A percentile compares a stretch with the other conserved stretches of the same genome.
phyloP scores from a whole-genome alignment of 2,329 filamentous ascomycete species.

The Colletotrichum neosansevieriae region DNA sequence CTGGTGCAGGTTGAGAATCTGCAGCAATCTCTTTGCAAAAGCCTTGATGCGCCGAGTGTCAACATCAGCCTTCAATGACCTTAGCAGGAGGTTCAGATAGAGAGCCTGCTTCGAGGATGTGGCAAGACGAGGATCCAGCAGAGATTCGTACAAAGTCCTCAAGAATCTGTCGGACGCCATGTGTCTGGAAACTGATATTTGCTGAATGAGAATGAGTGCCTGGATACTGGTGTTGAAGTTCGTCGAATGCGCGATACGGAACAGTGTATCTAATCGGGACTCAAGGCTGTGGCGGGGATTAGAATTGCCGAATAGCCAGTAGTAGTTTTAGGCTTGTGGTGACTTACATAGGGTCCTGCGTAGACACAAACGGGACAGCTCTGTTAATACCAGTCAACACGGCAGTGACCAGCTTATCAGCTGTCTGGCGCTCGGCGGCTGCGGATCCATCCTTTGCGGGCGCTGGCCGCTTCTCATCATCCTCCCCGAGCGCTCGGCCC shows the following conservation, averaged over 20 bases:
- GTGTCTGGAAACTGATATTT: slow-evolving; percentile 84
- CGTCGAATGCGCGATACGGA: slow-evolving; percentile 94
- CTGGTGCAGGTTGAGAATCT: slow-evolving; percentile 88
- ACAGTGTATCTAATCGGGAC: slow-evolving; percentile 91
- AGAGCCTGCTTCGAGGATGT: slow-evolving; percentile 95
- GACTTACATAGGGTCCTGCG: slow-evolving; percentile 78
- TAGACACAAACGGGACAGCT: slow-evolving; percentile 90
- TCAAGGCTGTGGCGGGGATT: slow-evolving; percentile 70
- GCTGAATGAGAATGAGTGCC: slow-evolving; percentile 93
- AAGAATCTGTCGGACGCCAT: slow-evolving; percentile 92
- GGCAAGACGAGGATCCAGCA: slow-evolving; percentile 88
- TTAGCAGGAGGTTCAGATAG: slow-evolving; percentile 92
- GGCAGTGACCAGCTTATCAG: slow-evolving; percentile 92
- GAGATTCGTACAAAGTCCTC: slow-evolving; percentile 92
- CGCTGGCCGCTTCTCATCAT: slow-evolving; percentile 3
- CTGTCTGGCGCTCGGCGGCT: slow-evolving; percentile 72
- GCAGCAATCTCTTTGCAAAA: slow-evolving; percentile 92
- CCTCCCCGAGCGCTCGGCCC: slow-evolving; percentile 22
- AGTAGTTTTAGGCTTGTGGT: neutral
- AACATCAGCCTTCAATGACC: slow-evolving; percentile 89
- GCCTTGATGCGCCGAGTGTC: slow-evolving; percentile 93
- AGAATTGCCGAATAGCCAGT: slow-evolving; percentile 43
- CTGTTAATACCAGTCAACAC: slow-evolving; percentile 95
- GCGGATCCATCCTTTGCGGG: slow-evolving; percentile 34
- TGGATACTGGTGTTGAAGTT: slow-evolving; percentile 99